Base-by-base conservation (phyloP, 257 asterid genomes). In the Fraxinus pennsylvanica region DNA sequence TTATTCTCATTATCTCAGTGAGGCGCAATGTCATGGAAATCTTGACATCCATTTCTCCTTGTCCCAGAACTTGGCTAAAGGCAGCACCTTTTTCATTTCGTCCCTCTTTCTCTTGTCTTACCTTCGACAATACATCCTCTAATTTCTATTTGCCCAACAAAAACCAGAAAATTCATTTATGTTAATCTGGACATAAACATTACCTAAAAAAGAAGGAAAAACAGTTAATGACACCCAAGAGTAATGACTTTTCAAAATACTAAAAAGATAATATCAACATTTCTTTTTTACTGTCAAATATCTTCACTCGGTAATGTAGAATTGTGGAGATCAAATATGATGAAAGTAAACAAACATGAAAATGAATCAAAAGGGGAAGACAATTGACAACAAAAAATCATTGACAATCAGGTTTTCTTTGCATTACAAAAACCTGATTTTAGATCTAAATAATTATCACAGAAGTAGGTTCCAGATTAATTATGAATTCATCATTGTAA, bases 31-130 rank as follows among this genome's bases (percentile, higher is more conserved):
- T 50, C 10, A 75, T 75, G 1, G 75, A 78, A 70, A 78, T 69
- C 74, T 74, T 71, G 41, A 82, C 82, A 35, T 70, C 72, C 25
- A 35, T 63, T 78, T 82, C 74, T 73, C n/a, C 50, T 66, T 82
- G 77, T 52, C 41, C n/a, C 45, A 78, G 41, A 33, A 82, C 45
- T 27, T 74, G 29, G 78, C 63, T 0, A 78, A 78, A 41, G 0
- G 67, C 30, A 82, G 80, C n/a, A 73, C 80, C 72, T 69, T 73
- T 47, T 25, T 74, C 61, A 75, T 45, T 63, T 36, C 8, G 0
- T 63, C 27, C 27, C 15, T 63, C 5, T 43, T 69, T 74, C 32
- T 52, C 81, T 71, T 70, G 80, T 22, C 57, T 72, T 45, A 75
- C 77, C 59, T 66, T 79, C 0, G 19, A 21, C 50, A 78, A 47